Evolutionary conservation across 1,284 basidiomycete species (phyloP).

Genomic region (Microbotryomycetes sp.): DNA sequence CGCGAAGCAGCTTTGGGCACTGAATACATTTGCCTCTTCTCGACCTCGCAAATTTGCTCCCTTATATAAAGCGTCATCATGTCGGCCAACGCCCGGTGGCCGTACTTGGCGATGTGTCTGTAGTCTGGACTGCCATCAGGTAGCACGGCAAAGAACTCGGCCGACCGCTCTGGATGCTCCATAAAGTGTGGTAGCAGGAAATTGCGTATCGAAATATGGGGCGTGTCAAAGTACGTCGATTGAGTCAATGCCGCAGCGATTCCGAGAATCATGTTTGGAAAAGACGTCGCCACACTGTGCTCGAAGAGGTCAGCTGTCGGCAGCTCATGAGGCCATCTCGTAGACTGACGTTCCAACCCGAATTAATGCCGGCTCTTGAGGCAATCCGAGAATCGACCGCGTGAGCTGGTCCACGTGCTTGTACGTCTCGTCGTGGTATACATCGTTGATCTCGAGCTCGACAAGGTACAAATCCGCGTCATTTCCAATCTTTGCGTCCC

Average conservation of each 20-base stretch:
- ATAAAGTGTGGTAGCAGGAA: slow-evolving; percentile 24
- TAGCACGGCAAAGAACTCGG: slow-evolving; percentile 7
- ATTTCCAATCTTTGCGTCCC: slow-evolving; percentile 2
- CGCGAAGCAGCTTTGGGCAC: neutral
- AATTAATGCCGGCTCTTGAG: slow-evolving; percentile 20
- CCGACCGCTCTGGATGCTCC: slow-evolving; percentile 11
- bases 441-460: slow-evolving; percentile 15
- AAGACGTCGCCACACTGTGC: slow-evolving; percentile 6
- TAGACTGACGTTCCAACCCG: slow-evolving; percentile 1
- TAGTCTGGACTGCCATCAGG: slow-evolving; percentile 5
- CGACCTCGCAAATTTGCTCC: slow-evolving; percentile 17
- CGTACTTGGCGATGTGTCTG: slow-evolving; percentile 13
- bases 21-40: neutral
- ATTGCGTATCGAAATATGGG: slow-evolving; percentile 6
- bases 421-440: neutral
- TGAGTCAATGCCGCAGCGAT: neutral
- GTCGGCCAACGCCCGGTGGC: slow-evolving; percentile 15
- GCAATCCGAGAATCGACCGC: slow-evolving; percentile 8
- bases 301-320: neutral
- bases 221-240: neutral
- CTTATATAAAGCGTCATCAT: slow-evolving; percentile 25
- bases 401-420: neutral
- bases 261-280: slow-evolving; percentile 4
- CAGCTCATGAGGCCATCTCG: neutral
- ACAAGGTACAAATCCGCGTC: slow-evolving; percentile 23